These are phyloP conservation scores for Collybia sp. DNA, from an alignment of 768 basidiomycete genomes.

Conservation along the genomic window DNA sequence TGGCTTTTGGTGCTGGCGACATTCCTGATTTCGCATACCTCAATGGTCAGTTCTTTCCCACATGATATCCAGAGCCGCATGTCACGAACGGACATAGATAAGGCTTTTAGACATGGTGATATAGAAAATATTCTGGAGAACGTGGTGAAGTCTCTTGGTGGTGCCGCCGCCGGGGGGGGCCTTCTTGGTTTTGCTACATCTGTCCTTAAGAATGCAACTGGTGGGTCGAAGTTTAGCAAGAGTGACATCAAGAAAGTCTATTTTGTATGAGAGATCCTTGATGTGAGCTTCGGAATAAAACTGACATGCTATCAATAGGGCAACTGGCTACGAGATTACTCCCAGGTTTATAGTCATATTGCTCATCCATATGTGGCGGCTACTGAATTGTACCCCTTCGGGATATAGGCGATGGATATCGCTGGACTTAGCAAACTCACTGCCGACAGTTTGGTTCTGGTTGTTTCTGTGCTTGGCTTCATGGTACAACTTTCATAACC, in stretches of 20 bases:
- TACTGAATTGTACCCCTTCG: not conserved
- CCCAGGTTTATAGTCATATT: conserved; percentile 33
- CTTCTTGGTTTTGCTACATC: conserved; percentile 48
- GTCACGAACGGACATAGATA: conserved; percentile 32
- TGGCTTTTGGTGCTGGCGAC: conserved; percentile 62
- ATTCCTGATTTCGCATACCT: conserved; percentile 71
- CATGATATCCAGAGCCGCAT: not conserved
- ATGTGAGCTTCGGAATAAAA: not conserved
- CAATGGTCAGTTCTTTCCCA: conserved; percentile 34
- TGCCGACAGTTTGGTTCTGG: conserved; percentile 56
- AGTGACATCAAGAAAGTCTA: conserved; percentile 67
- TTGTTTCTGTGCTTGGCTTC: conserved; percentile 55
- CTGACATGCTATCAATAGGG: conserved; percentile 29
- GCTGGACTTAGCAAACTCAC: conserved; percentile 63
- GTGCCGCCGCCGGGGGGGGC: conserved; percentile 37
- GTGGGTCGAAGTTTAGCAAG: conserved; percentile 56
- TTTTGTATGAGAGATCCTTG: conserved; percentile 34
- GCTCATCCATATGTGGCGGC: conserved; percentile 1
- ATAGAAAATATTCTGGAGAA: conserved; percentile 64
- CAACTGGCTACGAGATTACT: conserved; percentile 71
- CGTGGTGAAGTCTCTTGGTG: conserved; percentile 52
- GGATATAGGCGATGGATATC: conserved; percentile 59
- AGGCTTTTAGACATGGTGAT: conserved; percentile 75
- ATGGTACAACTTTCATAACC: conserved; percentile 29
- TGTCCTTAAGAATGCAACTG: conserved; percentile 36